These are phyloP conservation scores for Lagenaria siceraria DNA, from an alignment of 306 rosid species.

Conservation along the genomic window DNA sequence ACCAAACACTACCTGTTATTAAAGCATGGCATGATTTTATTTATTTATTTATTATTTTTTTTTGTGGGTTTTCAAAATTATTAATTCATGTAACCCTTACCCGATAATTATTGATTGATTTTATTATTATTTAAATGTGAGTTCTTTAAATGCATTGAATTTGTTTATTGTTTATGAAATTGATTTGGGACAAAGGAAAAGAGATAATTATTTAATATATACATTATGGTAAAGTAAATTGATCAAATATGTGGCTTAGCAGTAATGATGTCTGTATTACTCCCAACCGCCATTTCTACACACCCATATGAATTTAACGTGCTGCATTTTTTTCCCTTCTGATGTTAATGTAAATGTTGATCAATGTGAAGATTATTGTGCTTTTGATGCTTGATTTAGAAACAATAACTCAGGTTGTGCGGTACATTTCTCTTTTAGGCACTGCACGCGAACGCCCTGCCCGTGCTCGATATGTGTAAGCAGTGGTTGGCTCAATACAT, in stretches of 20 bases:
- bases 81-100: neutral
- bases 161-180: neutral
- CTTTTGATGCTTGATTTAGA: neutral
- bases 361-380: neutral
- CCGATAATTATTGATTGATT: neutral
- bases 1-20: neutral
- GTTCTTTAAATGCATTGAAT: neutral
- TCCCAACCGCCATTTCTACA: neutral
- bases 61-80: neutral
- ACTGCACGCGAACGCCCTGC: slow-evolving; percentile 89
- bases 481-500: slow-evolving; percentile 97
- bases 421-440: slow-evolving; percentile 49
- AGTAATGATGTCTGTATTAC: neutral
- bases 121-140: neutral
- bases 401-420: neutral
- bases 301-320: neutral
- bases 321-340: neutral
- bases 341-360: neutral
- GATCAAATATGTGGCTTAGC: neutral
- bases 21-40: neutral
- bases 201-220: neutral
- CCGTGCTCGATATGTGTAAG: slow-evolving; percentile 98
- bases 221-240: neutral
- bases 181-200: neutral
- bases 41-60: neutral